Base-by-base conservation (phyloP, 2,329 filamentous ascomycete species). In the Verticillium dahliae region DNA sequence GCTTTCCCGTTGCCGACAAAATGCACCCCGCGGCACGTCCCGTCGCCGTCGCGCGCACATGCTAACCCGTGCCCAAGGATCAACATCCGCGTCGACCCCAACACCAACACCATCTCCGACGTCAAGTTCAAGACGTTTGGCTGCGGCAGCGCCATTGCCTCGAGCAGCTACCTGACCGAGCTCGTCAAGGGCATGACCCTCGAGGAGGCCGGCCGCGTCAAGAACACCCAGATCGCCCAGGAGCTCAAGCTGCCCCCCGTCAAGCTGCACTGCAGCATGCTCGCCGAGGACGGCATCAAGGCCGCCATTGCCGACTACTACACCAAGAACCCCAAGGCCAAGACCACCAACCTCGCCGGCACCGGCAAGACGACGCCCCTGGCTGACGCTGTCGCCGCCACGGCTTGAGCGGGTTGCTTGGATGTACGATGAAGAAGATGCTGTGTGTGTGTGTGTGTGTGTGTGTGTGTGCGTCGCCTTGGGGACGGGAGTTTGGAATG, bases 71-170 rank as follows among this genome's bases (percentile, higher is more conserved):
- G 2, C 68, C 75, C 6, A 73, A 78, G 72, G 81, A 60, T 91
- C 37, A 88, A 91, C 79, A 96, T 95, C 77, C 89, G 91, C 62
- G 93, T 97, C 70, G 92, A 97, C 78, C 90, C 91, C 66, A 83
- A 89, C 69, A 91, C 87, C 71, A 91, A 95, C 75, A 94, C 88
- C 69, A 97, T 97, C 74, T 88, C 88, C 69, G 94, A 97, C 70
- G 93, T 96, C 74, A 95, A 96, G 79, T 97, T 97, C 86, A 97
- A 97, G 87, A 97, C 93, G 0, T 97, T 97, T 73, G 93, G 93
- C 59, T 97, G 93, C 75, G 93, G 93, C 61, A 92, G 89, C 35
- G 95, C 95, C 67, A 99, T 99, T 76, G 95, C 95, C 54, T 94
- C 90, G 66, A 96, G 90, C 63, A 95, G 90, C 72, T 99, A 99